Evolutionary conservation across 306 rosid genomes (phyloP), one percentile per base, ranked within the genome.

Genomic region (Dalbergia cochinchinensis): DNA sequence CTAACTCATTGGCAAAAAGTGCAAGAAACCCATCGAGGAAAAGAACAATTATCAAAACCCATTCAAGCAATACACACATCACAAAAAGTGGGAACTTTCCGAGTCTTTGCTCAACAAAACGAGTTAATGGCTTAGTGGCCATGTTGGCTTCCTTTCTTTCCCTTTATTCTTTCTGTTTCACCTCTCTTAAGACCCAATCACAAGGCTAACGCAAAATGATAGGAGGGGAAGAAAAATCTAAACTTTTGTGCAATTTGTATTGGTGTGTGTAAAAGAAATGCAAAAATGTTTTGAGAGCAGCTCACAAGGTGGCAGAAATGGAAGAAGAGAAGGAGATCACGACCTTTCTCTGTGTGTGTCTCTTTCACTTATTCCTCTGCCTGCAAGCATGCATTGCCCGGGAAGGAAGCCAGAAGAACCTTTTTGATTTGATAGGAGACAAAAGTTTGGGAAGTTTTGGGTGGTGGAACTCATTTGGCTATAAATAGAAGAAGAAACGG

Each of bases 1-100:
- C 93, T 33, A 87, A 96, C 80, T 93, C 94, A 16, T 88, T 87
- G 15, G 99, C 92, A 5, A 75, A 5, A 62, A 96, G 88, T 4
- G 94, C 91, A 3, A 96, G 80, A 60, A 93, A 85, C 12, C 97
- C 98, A 54, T 91, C 94, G 19, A 88, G 44, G 82, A 91, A 91
- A 7, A 96, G 97, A 60, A 91, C 19, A 19, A 86, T 0, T 65
- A 96, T 93, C 34, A 96, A n/a, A 15, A 83, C 67, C 94, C 97
- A 96, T 87, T 96, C 99, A 1, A 96, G 96, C 26, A 90, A 15
- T 5, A 96, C 92, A 60, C 48, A 89, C 73, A 96, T 69, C 69
- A 91, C 13, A 53, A 91, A 90, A 69, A 89, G 97, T 11, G 98
- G 89, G 70, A 92, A 77, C 76, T 62, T 85, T 16, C 98, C 97